Base-by-base conservation (phyloP, 2,329 filamentous ascomycete species). In the Hymenotorrendiella dingleyae region DNA sequence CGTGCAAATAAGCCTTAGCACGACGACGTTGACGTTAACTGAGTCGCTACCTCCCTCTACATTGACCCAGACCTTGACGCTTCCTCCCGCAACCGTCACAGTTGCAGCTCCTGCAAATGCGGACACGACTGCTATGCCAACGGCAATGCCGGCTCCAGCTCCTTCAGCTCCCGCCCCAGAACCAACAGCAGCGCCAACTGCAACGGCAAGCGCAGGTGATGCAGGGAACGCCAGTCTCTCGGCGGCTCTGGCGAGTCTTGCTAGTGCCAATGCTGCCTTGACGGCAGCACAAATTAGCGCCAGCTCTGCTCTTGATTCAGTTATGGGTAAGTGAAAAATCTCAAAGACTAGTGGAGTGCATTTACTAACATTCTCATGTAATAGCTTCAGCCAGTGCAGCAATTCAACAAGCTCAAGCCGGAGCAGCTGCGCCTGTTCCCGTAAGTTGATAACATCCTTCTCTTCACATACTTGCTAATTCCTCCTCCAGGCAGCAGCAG, bases 341-440 rank as follows among this genome's bases (percentile, higher is more conserved):
- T 36, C 11, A 37, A 21, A 40, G 21, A 40, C 36, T n/a, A 19
- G 33, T 36, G 14, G 12, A 27, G 6, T 7, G 14, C 6, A 6
- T 12, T 8, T 7, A 12, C 20, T 33, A 24, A 27, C 9, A 12
- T 33, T 11, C 8, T 17, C 10, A 24, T 11, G 17, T 36, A 24
- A n/a, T 33, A 52, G 49, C 45, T 12, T 46, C 40, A 3, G 53
- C 48, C 4, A 48, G 46, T 12, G 32, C 38, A 9, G 46, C 33
- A 11, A 40, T 49, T 3, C 22, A 19, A 36, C 26, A 34, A 14
- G 37, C 37, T 11, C 37, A 40, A 19, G n/a, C n/a, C n/a, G n/a
- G n/a, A 40, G 20, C 16, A 28, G 22, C 16, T 7, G 30, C 37
- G 11, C 11, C 37, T 12, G 23, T 40, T 4, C 12, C 16, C 7